Evolutionary conservation across 139 green algal species (phyloP), one percentile per base, ranked within the genome.

Genomic region (Ettlia oleoabundans): DNA sequence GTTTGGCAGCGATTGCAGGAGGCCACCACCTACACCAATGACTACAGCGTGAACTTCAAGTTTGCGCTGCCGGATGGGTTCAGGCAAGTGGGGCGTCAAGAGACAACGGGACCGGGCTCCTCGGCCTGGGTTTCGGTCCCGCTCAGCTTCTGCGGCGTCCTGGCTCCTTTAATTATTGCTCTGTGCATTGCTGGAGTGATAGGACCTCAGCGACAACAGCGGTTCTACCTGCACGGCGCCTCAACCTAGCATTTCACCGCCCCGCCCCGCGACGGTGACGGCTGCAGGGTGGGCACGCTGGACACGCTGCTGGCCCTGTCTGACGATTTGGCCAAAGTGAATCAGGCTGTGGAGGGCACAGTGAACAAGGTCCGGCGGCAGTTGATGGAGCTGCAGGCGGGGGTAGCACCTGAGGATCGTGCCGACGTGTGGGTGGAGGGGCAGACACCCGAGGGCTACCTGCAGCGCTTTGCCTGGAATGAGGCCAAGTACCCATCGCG

Each of bases 401-500:
- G 58, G 6, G 40, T 88, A 72, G 28, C 83, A 43, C 66, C 72
- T 28, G 78, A 86, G 28, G 83, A 86, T 30, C 64, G 75, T n/a
- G 75, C 79, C 26, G 88, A 92, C 76, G 79, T 94, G 24, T 61
- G 74, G 41, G 89, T 96, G 43, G 94, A 98, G 70, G 94, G 94
- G 7, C 33, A 90, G 21, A 81, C 91, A 3, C 78, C 90, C 0
- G 92, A 96, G 30, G 82, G 70, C 3, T 98, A 94, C 80, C 70
- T 99, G 22, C 92, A 92, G 53, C 82, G 86, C 30, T 99, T 98
- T 79, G 69, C 82, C 19, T 99, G 97, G 97, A 92, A 99, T 80
- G 97, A 99, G 87, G 95, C 96, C 22, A 99, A 99, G 90, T 98
- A 98, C 79, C 96, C 97, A 1, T 78, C 91, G 7, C 90, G 93